A percentile compares a stretch with the other conserved stretches of the same genome.
Evolutionary conservation across 148 eudicot genomes (phyloP).

Genomic region (Limonium bicolor): DNA sequence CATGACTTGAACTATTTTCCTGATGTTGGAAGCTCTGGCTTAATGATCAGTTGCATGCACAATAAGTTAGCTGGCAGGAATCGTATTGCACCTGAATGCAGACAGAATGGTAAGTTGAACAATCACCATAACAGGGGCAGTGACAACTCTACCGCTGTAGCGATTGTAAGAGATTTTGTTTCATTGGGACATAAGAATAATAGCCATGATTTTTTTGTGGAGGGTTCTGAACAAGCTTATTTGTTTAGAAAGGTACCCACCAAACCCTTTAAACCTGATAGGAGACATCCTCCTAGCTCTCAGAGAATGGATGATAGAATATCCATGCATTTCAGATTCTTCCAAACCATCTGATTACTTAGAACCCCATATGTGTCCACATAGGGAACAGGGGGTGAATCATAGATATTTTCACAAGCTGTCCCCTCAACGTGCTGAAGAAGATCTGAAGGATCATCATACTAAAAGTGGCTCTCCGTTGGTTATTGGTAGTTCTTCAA

Average conservation of each 20-base stretch:
- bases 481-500: constrained; percentile 10
- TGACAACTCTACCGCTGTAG: constrained; percentile 10
- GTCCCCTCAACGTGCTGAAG: constrained; percentile 4
- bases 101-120: neutral
- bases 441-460: constrained; percentile 12
- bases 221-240: constrained; percentile 15
- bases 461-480: constrained; percentile 6
- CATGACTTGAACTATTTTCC: constrained; percentile 20
- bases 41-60: too few species aligned
- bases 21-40: too few species aligned
- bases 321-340: constrained; percentile 6
- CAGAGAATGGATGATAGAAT: constrained; percentile 16
- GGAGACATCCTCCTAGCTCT: constrained; percentile 9
- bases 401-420: constrained; percentile 7
- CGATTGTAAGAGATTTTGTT: constrained; percentile 3
- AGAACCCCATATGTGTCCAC: constrained; percentile 4
- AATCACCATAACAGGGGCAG: constrained; percentile 1
- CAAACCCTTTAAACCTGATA: constrained; percentile 11
- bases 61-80: neutral
- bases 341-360: neutral
- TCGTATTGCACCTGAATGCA: neutral
- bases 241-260: constrained; percentile 13
- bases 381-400: too few species aligned
- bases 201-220: too few species aligned
- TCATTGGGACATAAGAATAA: constrained; percentile 4